A percentile compares a stretch with the other conserved stretches of the same genome.
phyloP scores from a whole-genome alignment of 2,329 filamentous ascomycete genomes.

The Thermomyces lanuginosus region DNA sequence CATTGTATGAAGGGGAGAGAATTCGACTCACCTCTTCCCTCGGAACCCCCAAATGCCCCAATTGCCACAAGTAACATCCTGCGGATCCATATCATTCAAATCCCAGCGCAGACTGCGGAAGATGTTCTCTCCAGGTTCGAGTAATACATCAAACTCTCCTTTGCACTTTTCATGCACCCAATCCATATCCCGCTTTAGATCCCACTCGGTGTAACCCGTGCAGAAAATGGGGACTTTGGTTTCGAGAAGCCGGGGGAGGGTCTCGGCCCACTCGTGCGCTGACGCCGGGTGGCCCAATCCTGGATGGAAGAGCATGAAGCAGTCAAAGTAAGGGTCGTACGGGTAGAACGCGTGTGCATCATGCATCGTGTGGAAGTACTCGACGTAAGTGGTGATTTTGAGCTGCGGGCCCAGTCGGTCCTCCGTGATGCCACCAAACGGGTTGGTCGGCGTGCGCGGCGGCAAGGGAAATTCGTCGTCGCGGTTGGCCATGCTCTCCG shows the following conservation, averaged over 20 bases:
- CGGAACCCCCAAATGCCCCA: conserved; percentile 96
- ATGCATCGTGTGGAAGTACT: conserved; percentile 96
- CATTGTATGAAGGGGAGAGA: neutral
- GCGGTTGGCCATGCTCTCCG: conserved; percentile 88
- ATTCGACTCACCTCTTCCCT: conserved; percentile 77
- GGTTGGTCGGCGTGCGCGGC: conserved; percentile 66
- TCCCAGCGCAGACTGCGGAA: conserved; percentile 96
- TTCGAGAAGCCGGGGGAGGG: conserved; percentile 73
- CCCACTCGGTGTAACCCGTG: conserved; percentile 89
- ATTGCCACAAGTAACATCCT: conserved; percentile 88
- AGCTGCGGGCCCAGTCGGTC: conserved; percentile 73
- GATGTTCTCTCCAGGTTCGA: conserved; percentile 83
- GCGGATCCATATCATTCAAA: conserved; percentile 83
- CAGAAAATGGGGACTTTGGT: conserved; percentile 90
- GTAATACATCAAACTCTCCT: conserved; percentile 80
- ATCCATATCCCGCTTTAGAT: conserved; percentile 82
- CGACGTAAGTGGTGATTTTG: conserved; percentile 95
- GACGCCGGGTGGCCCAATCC: conserved; percentile 87
- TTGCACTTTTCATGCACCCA: conserved; percentile 75
- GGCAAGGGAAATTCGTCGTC: conserved; percentile 87
- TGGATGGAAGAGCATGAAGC: conserved; percentile 92
- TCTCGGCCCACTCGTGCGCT: conserved; percentile 86
- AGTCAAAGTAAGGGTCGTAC: conserved; percentile 96
- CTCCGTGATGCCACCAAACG: conserved; percentile 86
- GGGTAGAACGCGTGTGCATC: conserved; percentile 79